Conservation (phyloP, 2,329 filamentous ascomycete genomes). For the Apiospora koreana region DNA sequence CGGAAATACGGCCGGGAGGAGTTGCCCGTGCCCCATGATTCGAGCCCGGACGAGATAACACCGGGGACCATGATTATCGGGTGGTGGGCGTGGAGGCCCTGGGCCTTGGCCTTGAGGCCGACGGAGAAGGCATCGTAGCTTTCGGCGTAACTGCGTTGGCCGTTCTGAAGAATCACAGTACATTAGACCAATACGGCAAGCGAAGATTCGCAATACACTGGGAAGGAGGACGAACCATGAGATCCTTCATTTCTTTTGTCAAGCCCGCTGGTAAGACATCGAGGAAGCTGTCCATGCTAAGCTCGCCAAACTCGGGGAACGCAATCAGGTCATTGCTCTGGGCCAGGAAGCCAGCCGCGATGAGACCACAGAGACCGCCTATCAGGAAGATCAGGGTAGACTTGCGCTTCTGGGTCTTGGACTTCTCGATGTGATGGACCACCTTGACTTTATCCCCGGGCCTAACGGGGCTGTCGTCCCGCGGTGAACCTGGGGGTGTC, state of each 20-base stretch:
- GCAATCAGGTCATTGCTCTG: conserved; percentile 88
- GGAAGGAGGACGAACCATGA: conserved; percentile 65
- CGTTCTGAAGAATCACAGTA: conserved; percentile 57
- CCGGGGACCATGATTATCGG: conserved; percentile 97
- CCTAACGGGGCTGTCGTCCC: conserved; percentile 37
- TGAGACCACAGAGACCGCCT: conserved; percentile 85
- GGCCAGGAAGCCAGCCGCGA: conserved; percentile 89
- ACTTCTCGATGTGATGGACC: conserved; percentile 39
- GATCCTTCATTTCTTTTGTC: conserved; percentile 80
- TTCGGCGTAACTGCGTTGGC: conserved; percentile 79
- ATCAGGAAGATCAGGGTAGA: conserved; percentile 83
- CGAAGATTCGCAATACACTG: conserved; percentile 18
- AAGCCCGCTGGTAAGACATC: conserved; percentile 88
- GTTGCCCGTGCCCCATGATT: conserved; percentile 93
- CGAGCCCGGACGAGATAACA: conserved; percentile 94
- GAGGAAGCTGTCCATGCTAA: conserved; percentile 82
- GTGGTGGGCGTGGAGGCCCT: conserved; percentile 80
- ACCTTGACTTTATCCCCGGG: conserved; percentile 42
- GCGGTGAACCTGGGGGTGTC: conserved; percentile 27
- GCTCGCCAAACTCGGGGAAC: conserved; percentile 67
- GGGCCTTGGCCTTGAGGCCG: conserved; percentile 76
- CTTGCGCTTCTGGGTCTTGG: conserved; percentile 67
- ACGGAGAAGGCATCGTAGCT: conserved; percentile 94
- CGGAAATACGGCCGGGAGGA: conserved; percentile 87
- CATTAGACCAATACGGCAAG: conserved; percentile 9